Percentiles rank a stretch among this genome's conserved stretches.
These are phyloP conservation scores for Aspergillus aculeatinus DNA, from an alignment of 2,329 filamentous ascomycete genomes.

Conservation along the genomic window DNA sequence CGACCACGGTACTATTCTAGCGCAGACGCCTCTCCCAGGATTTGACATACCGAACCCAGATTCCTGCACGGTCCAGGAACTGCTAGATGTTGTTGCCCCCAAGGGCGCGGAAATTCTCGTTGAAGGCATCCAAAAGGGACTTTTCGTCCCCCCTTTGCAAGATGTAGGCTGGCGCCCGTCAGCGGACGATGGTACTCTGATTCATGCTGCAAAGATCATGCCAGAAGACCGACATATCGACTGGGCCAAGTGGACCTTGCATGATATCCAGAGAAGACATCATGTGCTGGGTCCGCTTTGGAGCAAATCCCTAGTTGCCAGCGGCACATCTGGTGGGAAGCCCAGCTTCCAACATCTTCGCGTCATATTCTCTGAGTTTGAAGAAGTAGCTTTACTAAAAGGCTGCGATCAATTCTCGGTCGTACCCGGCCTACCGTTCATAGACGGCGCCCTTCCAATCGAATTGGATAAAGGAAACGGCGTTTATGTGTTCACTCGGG, in stretches of 20 bases:
- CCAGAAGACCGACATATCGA: constrained; percentile 63
- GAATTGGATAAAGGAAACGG: constrained; percentile 27
- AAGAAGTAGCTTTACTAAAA: constrained; percentile 30
- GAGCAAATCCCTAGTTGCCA: constrained; percentile 46
- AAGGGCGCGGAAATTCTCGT: constrained; percentile 72
- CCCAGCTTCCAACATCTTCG: constrained; percentile 31
- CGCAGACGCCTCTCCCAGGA: constrained; percentile 63
- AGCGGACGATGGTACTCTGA: constrained; percentile 27
- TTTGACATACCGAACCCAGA: constrained; percentile 51
- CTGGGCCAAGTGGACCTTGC: constrained; percentile 56
- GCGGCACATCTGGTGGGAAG: constrained; percentile 17
- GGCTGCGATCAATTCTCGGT: constrained; percentile 28
- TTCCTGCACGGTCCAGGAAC: constrained; percentile 47
- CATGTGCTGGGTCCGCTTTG: constrained; percentile 67
- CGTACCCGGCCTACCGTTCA: constrained; percentile 40
- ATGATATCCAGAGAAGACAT: constrained; percentile 56
- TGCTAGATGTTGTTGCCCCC: constrained; percentile 59
- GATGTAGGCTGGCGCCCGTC: constrained; percentile 29
- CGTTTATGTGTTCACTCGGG: constrained; percentile 39
- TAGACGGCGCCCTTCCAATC: constrained; percentile 27
- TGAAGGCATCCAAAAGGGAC: constrained; percentile 58
- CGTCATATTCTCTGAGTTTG: constrained; percentile 39
- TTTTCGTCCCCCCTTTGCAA: constrained; percentile 65
- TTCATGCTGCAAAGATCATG: constrained; percentile 71
- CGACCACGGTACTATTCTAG: constrained; percentile 74